Percentiles rank a stretch among this genome's conserved stretches.
phyloP scores from a whole-genome alignment of 106 monocot species.

The Cymbidium sinense region DNA sequence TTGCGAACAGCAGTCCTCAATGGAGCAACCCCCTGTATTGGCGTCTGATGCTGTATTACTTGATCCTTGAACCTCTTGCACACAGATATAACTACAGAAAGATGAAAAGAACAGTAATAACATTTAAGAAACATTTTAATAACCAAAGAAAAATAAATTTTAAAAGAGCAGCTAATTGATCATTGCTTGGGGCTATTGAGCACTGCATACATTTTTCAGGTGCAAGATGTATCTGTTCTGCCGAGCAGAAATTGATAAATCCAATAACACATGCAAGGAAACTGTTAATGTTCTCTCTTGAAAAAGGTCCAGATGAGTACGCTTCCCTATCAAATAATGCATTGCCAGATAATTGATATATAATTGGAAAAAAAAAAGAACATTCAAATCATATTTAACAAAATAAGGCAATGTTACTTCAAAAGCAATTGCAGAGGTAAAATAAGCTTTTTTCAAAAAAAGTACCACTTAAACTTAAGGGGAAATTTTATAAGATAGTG shows the following conservation, averaged over 20 bases:
- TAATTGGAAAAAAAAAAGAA: neutral
- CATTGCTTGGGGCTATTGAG: neutral
- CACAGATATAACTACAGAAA: constrained; percentile 58
- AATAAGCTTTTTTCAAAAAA: neutral
- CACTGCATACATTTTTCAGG: constrained; percentile 78
- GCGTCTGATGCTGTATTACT: constrained; percentile 57
- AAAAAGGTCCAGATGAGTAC: constrained; percentile 41
- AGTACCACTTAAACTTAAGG: too few relatives aligned
- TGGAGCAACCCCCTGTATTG: constrained; percentile 68
- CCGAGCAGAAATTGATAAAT: constrained; percentile 67
- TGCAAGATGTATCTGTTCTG: constrained; percentile 70
- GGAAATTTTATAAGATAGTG: too few relatives aligned
- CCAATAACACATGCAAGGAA: constrained; percentile 41
- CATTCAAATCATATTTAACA: neutral
- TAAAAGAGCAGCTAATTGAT: neutral
- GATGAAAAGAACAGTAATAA: neutral
- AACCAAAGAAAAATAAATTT: neutral
- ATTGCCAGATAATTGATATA: neutral
- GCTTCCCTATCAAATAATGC: constrained; percentile 50
- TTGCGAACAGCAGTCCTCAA: constrained; percentile 77
- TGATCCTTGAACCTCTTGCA: constrained; percentile 89
- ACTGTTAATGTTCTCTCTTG: constrained; percentile 34
- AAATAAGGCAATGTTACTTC: neutral
- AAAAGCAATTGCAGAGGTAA: neutral
- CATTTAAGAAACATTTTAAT: neutral